Percentiles rank a stretch among this genome's conserved stretches.
Conservation (phyloP, 306 rosid species). For the Castanea mollissima region DNA sequence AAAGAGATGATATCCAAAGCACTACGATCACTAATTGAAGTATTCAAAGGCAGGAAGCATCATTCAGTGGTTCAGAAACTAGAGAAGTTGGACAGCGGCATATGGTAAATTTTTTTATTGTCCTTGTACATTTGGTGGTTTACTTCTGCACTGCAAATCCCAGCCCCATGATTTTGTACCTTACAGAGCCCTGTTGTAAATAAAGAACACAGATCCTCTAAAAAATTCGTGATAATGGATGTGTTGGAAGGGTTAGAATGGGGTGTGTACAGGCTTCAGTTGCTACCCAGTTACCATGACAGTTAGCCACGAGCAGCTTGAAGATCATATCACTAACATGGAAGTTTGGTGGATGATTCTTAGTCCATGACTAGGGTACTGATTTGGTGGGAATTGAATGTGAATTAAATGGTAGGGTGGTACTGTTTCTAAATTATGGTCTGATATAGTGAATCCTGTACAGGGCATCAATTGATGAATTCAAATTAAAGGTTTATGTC, state of each 20-base stretch:
- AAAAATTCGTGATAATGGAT: neutral
- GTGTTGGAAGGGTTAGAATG: neutral
- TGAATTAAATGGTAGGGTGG: neutral
- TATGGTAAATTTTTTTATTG: neutral
- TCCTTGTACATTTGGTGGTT: neutral
- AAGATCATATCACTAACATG: neutral
- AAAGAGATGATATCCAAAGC: slow-evolving; percentile 65
- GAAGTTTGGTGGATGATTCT: neutral
- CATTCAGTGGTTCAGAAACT: slow-evolving; percentile 53
- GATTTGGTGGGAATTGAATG: neutral
- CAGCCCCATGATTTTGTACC: neutral
- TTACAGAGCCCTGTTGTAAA: neutral
- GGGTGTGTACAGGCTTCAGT: neutral
- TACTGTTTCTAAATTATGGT: neutral
- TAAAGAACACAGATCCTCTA: neutral
- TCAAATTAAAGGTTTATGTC: no score
- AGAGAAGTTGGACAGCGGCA: slow-evolving; percentile 49
- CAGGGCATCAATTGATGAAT: no score
- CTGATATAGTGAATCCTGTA: no score
- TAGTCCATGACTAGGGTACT: neutral
- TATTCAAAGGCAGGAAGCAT: slow-evolving; percentile 53
- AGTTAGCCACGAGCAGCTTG: neutral
- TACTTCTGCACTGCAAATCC: neutral
- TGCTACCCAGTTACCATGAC: neutral
- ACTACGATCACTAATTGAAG: slow-evolving; percentile 53